Evolutionary conservation across 331 rosid species (phyloP), one percentile per base, ranked within the genome.

Genomic region (Spiraea crenata): DNA sequence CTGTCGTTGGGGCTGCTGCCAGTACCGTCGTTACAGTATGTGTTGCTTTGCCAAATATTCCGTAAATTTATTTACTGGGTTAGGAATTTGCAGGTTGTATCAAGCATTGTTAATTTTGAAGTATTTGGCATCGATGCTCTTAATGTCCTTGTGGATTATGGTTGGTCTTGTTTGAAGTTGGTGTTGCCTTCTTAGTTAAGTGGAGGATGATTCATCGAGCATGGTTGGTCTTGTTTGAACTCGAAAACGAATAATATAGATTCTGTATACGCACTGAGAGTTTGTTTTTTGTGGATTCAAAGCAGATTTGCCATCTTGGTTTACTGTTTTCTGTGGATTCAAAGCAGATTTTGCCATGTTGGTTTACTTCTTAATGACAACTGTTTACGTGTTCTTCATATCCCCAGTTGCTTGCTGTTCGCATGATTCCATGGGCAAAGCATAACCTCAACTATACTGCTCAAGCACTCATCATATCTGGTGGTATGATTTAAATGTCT

Each of bases 391-490:
- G n/a, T 54, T 59, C 49, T 69, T 55, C 57, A 67, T 62, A 48
- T 76, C 72, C n/a, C n/a, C 80, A 93, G 99, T 76, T 93, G 74
- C 63, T 81, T 71, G 99, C 90, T 11, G 96, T 90, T 76, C 92
- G 96, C 9, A 49, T 47, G 76, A 2, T 93, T 79, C 99, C 97
- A 13, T 93, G 99, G 99, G 97, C 97, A 8, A 93, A 89, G 82
- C 90, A 88, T 63, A 93, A 93, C 85, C 92, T 90, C 74, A 93
- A 90, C 70, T 86, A 90, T 51, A 91, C 96, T 57, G 99, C 88
- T 72, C 97, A 93, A 85, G 99, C 99, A 74, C 96, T 93, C 62
- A 89, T 90, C 63, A 89, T 90, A 78, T 87, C 95, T 48, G 86
- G 76, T 14, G 96, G 99, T 93, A 88, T 47, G 72, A 41, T 71